phyloP scores from a whole-genome alignment of 371 early-diverging fungal genomes.

The Mortierella sp. region DNA sequence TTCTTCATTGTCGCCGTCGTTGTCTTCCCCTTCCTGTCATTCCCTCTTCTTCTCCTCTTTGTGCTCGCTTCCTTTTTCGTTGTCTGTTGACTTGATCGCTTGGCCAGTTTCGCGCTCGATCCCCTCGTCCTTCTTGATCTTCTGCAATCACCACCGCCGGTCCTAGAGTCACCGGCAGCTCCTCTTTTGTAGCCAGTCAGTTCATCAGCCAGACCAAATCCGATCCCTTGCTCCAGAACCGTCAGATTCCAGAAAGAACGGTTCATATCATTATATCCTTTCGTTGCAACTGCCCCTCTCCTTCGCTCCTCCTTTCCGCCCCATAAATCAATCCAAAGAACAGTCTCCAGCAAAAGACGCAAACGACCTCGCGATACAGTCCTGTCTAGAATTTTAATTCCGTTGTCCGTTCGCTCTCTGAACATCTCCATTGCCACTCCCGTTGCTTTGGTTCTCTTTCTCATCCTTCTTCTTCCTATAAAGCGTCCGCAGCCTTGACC shows the following conservation, averaged over 20 bases:
- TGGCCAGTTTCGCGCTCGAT: background rate
- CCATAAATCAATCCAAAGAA: background rate
- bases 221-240: conserved; percentile 9
- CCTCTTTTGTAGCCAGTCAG: no score
- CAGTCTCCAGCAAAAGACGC: background rate
- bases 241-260: conserved; percentile 37
- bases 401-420: conserved; percentile 20
- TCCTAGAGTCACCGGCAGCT: background rate
- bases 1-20: no score
- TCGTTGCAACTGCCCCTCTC: conserved; percentile 19
- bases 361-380: conserved; percentile 20
- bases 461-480: background rate
- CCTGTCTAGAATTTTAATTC: conserved; percentile 55
- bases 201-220: conserved; percentile 25
- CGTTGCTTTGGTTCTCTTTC: conserved; percentile 4
- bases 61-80: background rate
- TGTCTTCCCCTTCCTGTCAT: background rate
- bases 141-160: background rate
- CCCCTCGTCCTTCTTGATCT: conserved; percentile 3
- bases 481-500: background rate
- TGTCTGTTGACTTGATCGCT: no score
- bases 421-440: conserved; percentile 4
- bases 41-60: background rate
- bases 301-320: background rate
- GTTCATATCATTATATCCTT: conserved; percentile 49